Evolutionary conservation across 495 filamentous ascomycete species (phyloP), one percentile per base, ranked within the genome.

Genomic region (Penicillium riverlandense): DNA sequence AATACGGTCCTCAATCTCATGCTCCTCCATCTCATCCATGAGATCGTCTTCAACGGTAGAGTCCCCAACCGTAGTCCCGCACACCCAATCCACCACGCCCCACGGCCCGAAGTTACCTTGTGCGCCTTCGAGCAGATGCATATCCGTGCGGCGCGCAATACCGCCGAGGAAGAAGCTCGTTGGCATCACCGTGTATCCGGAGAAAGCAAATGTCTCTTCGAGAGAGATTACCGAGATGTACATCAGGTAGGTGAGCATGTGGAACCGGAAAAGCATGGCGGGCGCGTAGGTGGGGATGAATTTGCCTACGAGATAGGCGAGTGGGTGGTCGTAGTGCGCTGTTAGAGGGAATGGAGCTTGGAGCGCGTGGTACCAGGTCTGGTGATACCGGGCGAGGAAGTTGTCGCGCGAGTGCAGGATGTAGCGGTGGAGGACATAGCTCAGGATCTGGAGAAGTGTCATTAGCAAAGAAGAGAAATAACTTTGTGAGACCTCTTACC

Each of bases 251-350:
- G 86, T 90, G 40, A 95, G 69, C 38, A 94, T 70, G 63, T 96
- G 90, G 41, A 76, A 81, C 56, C 66, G 83, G 66, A 78, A 83
- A 11, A 73, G 59, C 47, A 71, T 57, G 1, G 84, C 82, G 8
- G 90, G 88, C 3, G 84, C 52, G 60, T 88, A 90, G 12, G 79
- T 74, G 0, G 90, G 90, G 13, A 90, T 32, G 53, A 87, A 86
- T 38, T 73, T 79, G 41, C 70, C 65, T 9, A 94, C 52, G 1
- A 95, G 63, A 49, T 88, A 85, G 5, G 78, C 66, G n/a, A 84
- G 29, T 0, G 90, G 88, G 51, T 95, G 88, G 62, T 96, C 89
- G 57, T 87, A 88, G 55, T 83, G 82, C 34, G 74, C 83, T 49
- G 74, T 78, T 37, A 81, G 74, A 14, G 84, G 74, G 67, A 77